A percentile compares a stretch with the other conserved stretches of the same genome.
Conservation (phyloP, 1,284 basidiomycete species). For the Cerrena zonata region DNA sequence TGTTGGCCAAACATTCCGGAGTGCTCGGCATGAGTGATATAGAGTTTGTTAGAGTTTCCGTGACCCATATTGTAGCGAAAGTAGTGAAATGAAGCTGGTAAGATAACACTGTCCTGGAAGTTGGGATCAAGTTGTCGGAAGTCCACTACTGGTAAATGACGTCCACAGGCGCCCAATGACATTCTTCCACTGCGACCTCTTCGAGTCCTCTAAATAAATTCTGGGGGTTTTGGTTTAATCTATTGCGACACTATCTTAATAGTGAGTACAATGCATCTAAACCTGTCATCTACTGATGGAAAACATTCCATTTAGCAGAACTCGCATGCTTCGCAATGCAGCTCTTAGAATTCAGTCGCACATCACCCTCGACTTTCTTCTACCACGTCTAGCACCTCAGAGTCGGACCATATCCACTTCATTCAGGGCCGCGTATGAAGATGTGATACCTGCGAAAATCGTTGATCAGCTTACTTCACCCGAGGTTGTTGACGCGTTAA, state of each 20-base stretch:
- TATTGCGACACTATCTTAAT: too few relatives aligned
- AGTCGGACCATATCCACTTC: background rate
- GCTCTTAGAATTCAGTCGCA: constrained; percentile 8
- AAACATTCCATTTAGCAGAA: background rate
- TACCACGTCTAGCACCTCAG: constrained; percentile 12
- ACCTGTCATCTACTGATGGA: too few relatives aligned
- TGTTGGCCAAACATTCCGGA: constrained; percentile 72
- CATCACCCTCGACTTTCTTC: constrained; percentile 24
- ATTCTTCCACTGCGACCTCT: too few relatives aligned
- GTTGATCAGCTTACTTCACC: background rate
- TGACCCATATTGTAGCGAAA: constrained; percentile 61
- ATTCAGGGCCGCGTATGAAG: background rate
- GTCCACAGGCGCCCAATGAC: too few relatives aligned
- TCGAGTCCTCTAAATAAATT: too few relatives aligned
- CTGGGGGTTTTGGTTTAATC: too few relatives aligned
- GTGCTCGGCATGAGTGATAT: constrained; percentile 82
- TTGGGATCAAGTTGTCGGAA: too few relatives aligned
- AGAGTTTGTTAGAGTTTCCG: constrained; percentile 79
- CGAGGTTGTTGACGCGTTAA: constrained; percentile 4
- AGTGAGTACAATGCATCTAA: too few relatives aligned
- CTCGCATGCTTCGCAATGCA: constrained; percentile 18
- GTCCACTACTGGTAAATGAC: too few relatives aligned
- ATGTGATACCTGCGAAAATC: background rate
- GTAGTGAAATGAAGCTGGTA: too few relatives aligned
- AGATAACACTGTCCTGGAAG: too few relatives aligned